Evolutionary conservation across 768 basidiomycete species (phyloP).

Genomic region (Phaeotremella skinneri): DNA sequence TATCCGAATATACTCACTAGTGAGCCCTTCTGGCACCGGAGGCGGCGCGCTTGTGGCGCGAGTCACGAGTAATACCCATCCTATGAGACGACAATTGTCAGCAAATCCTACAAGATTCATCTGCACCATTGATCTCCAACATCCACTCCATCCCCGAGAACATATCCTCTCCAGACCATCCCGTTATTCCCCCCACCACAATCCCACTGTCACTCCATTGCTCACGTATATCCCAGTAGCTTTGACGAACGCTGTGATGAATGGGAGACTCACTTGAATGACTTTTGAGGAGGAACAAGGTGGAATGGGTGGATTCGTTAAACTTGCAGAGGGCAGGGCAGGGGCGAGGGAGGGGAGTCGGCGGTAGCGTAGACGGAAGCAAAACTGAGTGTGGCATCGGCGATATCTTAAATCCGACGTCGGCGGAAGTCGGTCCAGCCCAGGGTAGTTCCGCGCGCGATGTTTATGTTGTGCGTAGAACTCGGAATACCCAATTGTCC

Average conservation of each 20-base stretch:
- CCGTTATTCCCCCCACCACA: too few relatives aligned
- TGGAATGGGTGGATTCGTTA: not conserved
- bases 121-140: not conserved
- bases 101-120: not conserved
- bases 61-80: conserved; percentile 90
- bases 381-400: conserved; percentile 2
- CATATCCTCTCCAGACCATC: too few relatives aligned
- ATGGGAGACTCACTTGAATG: conserved; percentile 5
- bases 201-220: not conserved
- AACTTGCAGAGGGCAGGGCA: too few relatives aligned
- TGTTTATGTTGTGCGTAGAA: too few relatives aligned
- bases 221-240: not conserved
- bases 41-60: conserved; percentile 93
- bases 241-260: not conserved
- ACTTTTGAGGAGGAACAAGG: not conserved
- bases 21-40: conserved; percentile 58
- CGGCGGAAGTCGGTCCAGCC: too few relatives aligned
- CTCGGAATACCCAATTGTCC: too few relatives aligned
- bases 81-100: conserved; percentile 16
- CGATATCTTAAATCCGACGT: conserved; percentile 1
- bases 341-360: too few relatives aligned
- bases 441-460: too few relatives aligned
- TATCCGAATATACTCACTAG: conserved; percentile 29
- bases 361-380: not conserved
- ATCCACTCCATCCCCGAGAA: not conserved